These are phyloP conservation scores for Lasiosphaeria ovina DNA, from an alignment of 495 filamentous ascomycete genomes.

Conservation along the genomic window DNA sequence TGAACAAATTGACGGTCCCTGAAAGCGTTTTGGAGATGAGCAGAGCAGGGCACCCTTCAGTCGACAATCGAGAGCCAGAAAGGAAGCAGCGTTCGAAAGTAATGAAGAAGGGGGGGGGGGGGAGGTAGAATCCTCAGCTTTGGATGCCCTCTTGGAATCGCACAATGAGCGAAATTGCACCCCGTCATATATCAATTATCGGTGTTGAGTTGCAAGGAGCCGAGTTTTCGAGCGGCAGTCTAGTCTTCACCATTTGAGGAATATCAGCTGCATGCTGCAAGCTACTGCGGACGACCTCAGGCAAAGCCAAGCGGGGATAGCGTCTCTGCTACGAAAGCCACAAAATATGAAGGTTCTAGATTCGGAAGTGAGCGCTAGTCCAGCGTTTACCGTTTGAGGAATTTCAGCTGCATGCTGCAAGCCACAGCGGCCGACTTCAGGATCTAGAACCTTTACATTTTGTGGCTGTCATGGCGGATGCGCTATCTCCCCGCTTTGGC, in stretches of 20 bases:
- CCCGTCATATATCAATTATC: background rate
- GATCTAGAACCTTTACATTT: no score
- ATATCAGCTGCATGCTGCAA: background rate
- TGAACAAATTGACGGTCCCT: background rate
- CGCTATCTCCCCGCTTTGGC: background rate
- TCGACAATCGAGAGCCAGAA: background rate
- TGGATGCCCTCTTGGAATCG: background rate
- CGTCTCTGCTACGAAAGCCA: background rate
- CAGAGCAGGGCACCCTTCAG: background rate
- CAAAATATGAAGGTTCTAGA: background rate
- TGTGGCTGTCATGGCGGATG: background rate
- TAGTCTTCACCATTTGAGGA: background rate
- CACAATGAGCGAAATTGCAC: background rate
- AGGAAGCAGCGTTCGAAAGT: background rate
- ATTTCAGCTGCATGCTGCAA: background rate
- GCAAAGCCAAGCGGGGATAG: background rate
- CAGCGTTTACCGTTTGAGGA: background rate
- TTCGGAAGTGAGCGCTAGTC: background rate
- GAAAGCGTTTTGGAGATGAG: background rate
- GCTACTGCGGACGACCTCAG: background rate
- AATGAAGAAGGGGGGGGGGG: background rate
- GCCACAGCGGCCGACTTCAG: background rate
- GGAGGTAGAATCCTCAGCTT: background rate
- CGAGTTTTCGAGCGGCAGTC: background rate
- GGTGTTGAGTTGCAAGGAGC: background rate